Base-by-base conservation (phyloP, 2,329 filamentous ascomycete species). In the Pestalotiopsis fici region DNA sequence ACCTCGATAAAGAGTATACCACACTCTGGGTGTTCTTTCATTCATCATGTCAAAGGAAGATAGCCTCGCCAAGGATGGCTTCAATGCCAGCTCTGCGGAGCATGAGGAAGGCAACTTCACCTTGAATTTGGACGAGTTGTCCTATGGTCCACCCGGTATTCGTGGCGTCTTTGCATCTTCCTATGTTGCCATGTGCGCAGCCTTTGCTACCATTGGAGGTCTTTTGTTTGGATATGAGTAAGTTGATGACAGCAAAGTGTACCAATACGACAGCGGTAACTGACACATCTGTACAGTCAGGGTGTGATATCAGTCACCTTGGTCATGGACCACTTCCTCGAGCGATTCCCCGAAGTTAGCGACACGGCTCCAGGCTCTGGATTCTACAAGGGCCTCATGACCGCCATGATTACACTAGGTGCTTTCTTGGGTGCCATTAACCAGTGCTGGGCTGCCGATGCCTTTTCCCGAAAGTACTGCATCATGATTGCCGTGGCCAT, bases 271-370 rank as follows among this genome's bases (percentile, higher is more conserved):
- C 2, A 57, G 13, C 23, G 23, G 12, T 47, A 18, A 18, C n/a
- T 39, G 4, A 61, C 31, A 63, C 25, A 47, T 35, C 21, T 47
- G 35, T 18, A 31, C 7, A 64, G 62, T 27, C 85, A 87, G 71
- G 86, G 85, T 64, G 84, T 88, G 1, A 76, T 88, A 3, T 83
- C 85, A 47, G 83, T 86, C 69, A 84, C 83, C 15, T 77, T 87
- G 2, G 84, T 85, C 70, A 87, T 87, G 84, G 78, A 78, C 11
- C 78, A 81, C 13, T 87, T 87, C 74, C 80, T 76, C 18, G 74
- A 81, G 39, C 82, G 83, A 68, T 87, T 87, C 71, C 84, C 84
- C 1, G 77, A 79, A 1, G 79, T 86, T 6, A 79, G 83, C 50
- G 67, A 78, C 5, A 84, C 82, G 0, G 80, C 83, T 15, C 79